Base-by-base conservation (phyloP, 2,329 filamentous ascomycete species). In the Pseudogymnoascus sp. region DNA sequence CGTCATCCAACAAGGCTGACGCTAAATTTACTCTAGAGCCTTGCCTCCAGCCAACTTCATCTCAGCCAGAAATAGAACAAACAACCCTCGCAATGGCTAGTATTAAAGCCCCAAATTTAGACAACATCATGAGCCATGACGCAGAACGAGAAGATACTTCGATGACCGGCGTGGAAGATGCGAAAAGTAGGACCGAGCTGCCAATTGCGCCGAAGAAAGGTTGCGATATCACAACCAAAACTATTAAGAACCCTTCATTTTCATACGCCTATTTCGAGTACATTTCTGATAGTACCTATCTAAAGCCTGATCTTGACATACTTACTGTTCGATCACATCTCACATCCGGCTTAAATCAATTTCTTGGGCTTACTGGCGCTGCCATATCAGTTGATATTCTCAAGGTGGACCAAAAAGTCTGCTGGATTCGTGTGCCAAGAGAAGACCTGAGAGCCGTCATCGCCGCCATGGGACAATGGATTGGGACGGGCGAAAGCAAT, bases 371-470 rank as follows among this genome's bases (percentile, higher is more conserved):
- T 16, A 85, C 83, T 0, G 90, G 90, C 10, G 75, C 80, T 1
- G 84, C 83, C 10, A 85, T 92, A 3, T 76, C 86, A 1, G 71
- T 92, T 62, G 90, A 93, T 70, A 83, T 92, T 19, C 79, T 93
- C 35, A 84, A 86, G 67, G 76, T 86, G 0, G 74, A 83, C 2
- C 78, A 76, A 1, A 68, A 70, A 5, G 78, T 84, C 58, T 82
- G 82, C 62, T 90, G 87, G 86, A 72, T 91, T 59, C 79, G 89
- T 16, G 72, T 90, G 7, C 86, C 87, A 4, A 76, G 80, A 4
- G 78, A 81, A 63, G 86, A 91, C 68, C 74, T 86, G 6, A 77
- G 76, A 1, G 78, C 80, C 0, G 82, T 91, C 62, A 77, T 85
- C 0, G 87, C 84, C 0, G 88, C 86, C 2, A 74, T 89, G 12